Conservation (phyloP, 345 rosid genomes). For the Brassica juncea region DNA sequence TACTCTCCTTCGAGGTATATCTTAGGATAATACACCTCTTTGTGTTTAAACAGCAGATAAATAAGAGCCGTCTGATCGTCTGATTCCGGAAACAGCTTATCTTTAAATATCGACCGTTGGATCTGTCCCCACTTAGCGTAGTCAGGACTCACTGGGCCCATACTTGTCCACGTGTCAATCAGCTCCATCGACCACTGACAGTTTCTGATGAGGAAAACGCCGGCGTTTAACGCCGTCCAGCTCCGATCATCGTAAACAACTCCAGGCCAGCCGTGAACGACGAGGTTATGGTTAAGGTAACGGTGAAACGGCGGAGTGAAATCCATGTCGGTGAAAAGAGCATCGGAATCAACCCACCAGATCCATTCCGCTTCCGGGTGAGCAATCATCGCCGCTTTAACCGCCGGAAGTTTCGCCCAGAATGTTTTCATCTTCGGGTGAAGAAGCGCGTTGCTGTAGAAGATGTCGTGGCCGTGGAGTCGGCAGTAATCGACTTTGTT, state of each 20-base stretch:
- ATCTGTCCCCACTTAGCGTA: constrained; percentile 62
- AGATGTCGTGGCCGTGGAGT: constrained; percentile 79
- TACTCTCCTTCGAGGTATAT: constrained; percentile 75
- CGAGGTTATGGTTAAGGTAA: constrained; percentile 67
- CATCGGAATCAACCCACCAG: constrained; percentile 99
- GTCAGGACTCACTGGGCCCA: constrained; percentile 64
- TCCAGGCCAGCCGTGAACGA: constrained; percentile 88
- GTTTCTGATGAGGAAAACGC: constrained; percentile 73
- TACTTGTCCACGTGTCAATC: constrained; percentile 60
- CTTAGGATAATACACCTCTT: constrained; percentile 52
- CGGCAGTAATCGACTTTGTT: constrained; percentile 94
- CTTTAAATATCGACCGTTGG: constrained; percentile 69
- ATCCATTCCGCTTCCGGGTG: constrained; percentile 99
- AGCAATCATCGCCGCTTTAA: constrained; percentile 83
- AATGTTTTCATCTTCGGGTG: constrained; percentile 71
- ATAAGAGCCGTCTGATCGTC: constrained; percentile 88
- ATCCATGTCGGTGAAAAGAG: constrained; percentile 92
- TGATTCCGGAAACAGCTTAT: constrained; percentile 80
- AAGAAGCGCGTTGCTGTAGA: constrained; percentile 76
- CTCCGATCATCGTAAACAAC: constrained; percentile 53
- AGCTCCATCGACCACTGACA: constrained; percentile 95
- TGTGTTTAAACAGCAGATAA: constrained; percentile 58
- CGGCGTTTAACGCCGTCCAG: constrained; percentile 87
- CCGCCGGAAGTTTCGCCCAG: constrained; percentile 87
- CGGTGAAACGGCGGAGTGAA: constrained; percentile 65